phyloP scores from a whole-genome alignment of 768 basidiomycete species.

The Suillus weaverae region DNA sequence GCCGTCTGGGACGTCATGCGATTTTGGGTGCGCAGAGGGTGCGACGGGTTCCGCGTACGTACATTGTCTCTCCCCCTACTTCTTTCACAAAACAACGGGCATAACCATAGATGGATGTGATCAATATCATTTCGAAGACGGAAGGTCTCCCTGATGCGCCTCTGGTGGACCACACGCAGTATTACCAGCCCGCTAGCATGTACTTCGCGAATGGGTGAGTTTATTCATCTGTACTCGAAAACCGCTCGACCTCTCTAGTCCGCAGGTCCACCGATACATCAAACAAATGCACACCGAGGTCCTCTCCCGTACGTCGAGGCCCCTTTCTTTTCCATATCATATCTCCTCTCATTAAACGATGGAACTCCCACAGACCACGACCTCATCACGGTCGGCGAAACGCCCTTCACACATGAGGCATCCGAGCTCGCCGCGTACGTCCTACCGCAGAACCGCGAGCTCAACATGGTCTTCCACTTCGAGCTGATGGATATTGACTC shows the following conservation, averaged over 20 bases:
- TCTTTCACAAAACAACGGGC: not conserved
- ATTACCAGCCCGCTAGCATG: conserved; percentile 54
- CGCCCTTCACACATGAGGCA: conserved; percentile 56
- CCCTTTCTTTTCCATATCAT: conserved; percentile 12
- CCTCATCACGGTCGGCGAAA: conserved; percentile 67
- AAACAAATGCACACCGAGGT: conserved; percentile 66
- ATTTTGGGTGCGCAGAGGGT: conserved; percentile 75
- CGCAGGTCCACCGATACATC: conserved; percentile 65
- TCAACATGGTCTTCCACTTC: conserved; percentile 68
- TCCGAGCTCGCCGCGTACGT: conserved; percentile 54
- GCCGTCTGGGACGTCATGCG: conserved; percentile 65
- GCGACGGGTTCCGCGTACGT: conserved; percentile 72
- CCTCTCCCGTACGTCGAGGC: conserved; percentile 48
- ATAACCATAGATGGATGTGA: conserved; percentile 59
- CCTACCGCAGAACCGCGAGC: conserved; percentile 56
- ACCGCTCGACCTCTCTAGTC: conserved; percentile 37
- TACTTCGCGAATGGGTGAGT: conserved; percentile 61
- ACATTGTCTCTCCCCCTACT: not conserved
- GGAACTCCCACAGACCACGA: conserved; percentile 44
- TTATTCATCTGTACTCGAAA: conserved; percentile 1
- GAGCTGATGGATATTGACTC: conserved; percentile 62
- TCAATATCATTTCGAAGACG: conserved; percentile 66
- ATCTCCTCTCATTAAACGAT: conserved; percentile 3
- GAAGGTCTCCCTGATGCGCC: conserved; percentile 67
- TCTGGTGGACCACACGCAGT: conserved; percentile 47